phyloP scores from a whole-genome alignment of 2,329 filamentous ascomycete species.

The Trichophyton mentagrophytes region DNA sequence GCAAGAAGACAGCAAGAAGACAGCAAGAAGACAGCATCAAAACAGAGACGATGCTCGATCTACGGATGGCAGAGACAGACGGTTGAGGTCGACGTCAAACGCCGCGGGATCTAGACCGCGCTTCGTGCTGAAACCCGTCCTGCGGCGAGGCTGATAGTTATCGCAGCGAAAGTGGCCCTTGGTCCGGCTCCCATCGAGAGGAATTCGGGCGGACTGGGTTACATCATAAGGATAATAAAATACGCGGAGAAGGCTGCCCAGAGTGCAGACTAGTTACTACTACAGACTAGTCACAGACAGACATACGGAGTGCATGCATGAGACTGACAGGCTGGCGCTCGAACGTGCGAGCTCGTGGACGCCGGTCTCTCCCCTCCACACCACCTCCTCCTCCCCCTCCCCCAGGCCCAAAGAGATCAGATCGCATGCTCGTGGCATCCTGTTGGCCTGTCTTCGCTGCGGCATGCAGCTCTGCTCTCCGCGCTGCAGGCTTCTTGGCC shows the following conservation, averaged over 20 bases:
- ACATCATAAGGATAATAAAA: not conserved
- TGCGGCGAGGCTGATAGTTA: not conserved
- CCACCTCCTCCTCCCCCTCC: no score
- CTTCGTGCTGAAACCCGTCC: not conserved
- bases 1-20: no score
- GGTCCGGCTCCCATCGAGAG: no score
- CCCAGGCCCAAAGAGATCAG: not conserved
- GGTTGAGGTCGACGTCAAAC: not conserved
- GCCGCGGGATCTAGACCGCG: not conserved
- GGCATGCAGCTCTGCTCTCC: not conserved
- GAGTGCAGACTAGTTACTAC: not conserved
- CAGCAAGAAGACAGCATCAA: not conserved
- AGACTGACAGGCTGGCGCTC: not conserved
- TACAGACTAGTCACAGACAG: not conserved
- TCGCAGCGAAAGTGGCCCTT: no score
- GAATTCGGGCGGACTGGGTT: no score
- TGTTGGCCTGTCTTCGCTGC: not conserved
- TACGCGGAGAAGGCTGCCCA: not conserved
- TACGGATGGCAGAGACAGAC: not conserved
- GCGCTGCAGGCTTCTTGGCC: not conserved
- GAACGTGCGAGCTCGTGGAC: not conserved
- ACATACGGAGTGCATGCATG: not conserved
- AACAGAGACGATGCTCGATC: not conserved
- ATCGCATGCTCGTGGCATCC: not conserved
- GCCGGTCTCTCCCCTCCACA: not conserved